Percentiles rank a stretch among this genome's conserved stretches.
These are phyloP conservation scores for Debaryomyces singareniensis DNA, from an alignment of 1,139 yeast genomes.

Conservation along the genomic window DNA sequence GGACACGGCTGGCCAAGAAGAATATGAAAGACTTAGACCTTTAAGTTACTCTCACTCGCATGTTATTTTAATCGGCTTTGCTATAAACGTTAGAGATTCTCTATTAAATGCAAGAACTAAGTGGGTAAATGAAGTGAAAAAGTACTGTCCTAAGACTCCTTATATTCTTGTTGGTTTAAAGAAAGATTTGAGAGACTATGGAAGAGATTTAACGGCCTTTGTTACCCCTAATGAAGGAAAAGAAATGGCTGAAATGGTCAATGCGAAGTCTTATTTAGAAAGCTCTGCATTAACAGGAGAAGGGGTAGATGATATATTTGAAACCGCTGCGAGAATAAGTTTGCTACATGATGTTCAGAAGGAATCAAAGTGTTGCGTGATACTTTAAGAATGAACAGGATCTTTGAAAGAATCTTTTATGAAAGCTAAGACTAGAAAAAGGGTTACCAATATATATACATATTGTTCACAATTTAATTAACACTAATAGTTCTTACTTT, in stretches of 20 bases:
- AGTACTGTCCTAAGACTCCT: slow-evolving; percentile 65
- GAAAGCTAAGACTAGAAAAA: too few species aligned
- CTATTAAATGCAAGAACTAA: slow-evolving; percentile 60
- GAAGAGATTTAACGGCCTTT: slow-evolving; percentile 25
- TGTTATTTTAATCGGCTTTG: slow-evolving; percentile 65
- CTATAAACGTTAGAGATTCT: slow-evolving; percentile 65
- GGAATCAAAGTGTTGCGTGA: slow-evolving; percentile 27
- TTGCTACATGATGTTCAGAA: slow-evolving; percentile 32
- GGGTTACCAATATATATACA: too few species aligned
- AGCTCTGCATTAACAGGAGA: slow-evolving; percentile 77
- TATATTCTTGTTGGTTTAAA: slow-evolving; percentile 63
- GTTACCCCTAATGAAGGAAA: slow-evolving; percentile 54
- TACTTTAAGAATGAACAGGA: slow-evolving; percentile 17
- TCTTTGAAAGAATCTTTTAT: too few species aligned
- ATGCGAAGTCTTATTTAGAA: slow-evolving; percentile 65
- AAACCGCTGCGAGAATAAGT: slow-evolving; percentile 67
- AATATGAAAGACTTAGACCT: slow-evolving; percentile 73
- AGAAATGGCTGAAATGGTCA: slow-evolving; percentile 55
- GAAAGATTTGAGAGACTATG: slow-evolving; percentile 49
- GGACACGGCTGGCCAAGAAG: slow-evolving; percentile 99
- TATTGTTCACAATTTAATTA: too few species aligned
- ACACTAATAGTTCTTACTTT: too few species aligned
- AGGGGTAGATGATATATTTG: slow-evolving; percentile 78
- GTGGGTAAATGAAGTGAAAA: slow-evolving; percentile 67
- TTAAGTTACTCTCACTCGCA: slow-evolving; percentile 77